Evolutionary conservation across 352 stramenopile genomes (phyloP).

Genomic region (Pythium aquatile): DNA sequence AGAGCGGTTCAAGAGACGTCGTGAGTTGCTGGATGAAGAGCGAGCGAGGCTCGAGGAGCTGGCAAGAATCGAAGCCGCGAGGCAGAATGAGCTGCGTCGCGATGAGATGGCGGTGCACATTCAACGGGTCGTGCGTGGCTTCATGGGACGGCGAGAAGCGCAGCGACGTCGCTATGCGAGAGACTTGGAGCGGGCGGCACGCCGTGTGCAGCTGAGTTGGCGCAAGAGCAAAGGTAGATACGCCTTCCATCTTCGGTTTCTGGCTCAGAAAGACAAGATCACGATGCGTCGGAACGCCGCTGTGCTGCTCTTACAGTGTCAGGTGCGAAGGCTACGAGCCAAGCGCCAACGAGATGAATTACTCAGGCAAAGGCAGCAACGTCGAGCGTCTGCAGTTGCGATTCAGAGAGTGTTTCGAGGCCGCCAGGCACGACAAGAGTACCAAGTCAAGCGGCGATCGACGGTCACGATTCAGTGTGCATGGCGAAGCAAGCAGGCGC

Average conservation of each 20-base stretch:
- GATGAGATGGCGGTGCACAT: conserved; percentile 31
- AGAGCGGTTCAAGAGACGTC: conserved; percentile 28
- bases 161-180: conserved; percentile 14
- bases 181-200: conserved; percentile 33
- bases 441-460: conserved; percentile 25
- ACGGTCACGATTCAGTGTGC: conserved; percentile 43
- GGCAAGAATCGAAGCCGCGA: conserved; percentile 16
- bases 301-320: conserved; percentile 42
- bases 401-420: conserved; percentile 47
- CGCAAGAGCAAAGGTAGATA: conserved; percentile 40
- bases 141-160: conserved; percentile 32
- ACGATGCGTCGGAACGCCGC: conserved; percentile 28
- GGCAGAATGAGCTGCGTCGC: conserved; percentile 9
- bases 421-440: conserved; percentile 19
- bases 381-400: conserved; percentile 24
- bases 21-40: conserved; percentile 31
- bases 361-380: conserved; percentile 22
- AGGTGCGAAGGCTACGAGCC: conserved; percentile 30
- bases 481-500: conserved; percentile 38
- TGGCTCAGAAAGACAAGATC: conserved; percentile 40
- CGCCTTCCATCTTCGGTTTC: conserved; percentile 50
- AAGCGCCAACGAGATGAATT: conserved; percentile 15
- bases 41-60: conserved; percentile 29
- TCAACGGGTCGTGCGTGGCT: conserved; percentile 41
- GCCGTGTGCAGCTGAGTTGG: conserved; percentile 50